phyloP scores from a whole-genome alignment of 805 yeast species.

The Myxozyma sirexii region DNA sequence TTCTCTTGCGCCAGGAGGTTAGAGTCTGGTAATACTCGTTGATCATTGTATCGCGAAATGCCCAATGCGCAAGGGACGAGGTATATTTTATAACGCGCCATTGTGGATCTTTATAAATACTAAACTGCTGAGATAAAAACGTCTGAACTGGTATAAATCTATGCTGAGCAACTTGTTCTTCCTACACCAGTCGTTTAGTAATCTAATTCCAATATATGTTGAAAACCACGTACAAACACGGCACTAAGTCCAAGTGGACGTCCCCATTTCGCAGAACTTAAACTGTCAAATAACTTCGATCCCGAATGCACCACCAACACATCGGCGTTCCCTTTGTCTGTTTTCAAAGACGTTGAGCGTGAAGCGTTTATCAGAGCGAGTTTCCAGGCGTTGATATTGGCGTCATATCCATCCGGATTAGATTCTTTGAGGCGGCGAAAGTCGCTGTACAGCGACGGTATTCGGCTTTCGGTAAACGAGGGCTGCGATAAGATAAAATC shows the following conservation, averaged over 20 bases:
- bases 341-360: not conserved
- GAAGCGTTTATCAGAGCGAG: conserved; percentile 42
- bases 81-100: conserved; percentile 17
- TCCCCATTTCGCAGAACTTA: conserved; percentile 16
- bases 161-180: conserved; percentile 12
- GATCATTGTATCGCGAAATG: conserved; percentile 14
- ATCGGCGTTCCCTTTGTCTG: not conserved
- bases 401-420: conserved; percentile 55
- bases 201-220: not conserved
- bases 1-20: conserved; percentile 5
- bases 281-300: conserved; percentile 2
- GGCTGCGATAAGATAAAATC: conserved; percentile 34
- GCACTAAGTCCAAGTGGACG: conserved; percentile 18
- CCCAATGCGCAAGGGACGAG: conserved; percentile 13
- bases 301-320: conserved; percentile 24
- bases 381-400: conserved; percentile 54
- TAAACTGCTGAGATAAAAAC: conserved; percentile 6
- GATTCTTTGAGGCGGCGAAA: conserved; percentile 48
- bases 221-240: conserved; percentile 19
- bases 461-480: conserved; percentile 47
- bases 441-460: conserved; percentile 54
- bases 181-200: conserved; percentile 3
- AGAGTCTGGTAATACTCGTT: conserved; percentile 13
- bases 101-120: conserved; percentile 18
- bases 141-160: conserved; percentile 11